Evolutionary conservation across 139 green algal species (phyloP).

Genomic region (Medakamo hakoo): DNA sequence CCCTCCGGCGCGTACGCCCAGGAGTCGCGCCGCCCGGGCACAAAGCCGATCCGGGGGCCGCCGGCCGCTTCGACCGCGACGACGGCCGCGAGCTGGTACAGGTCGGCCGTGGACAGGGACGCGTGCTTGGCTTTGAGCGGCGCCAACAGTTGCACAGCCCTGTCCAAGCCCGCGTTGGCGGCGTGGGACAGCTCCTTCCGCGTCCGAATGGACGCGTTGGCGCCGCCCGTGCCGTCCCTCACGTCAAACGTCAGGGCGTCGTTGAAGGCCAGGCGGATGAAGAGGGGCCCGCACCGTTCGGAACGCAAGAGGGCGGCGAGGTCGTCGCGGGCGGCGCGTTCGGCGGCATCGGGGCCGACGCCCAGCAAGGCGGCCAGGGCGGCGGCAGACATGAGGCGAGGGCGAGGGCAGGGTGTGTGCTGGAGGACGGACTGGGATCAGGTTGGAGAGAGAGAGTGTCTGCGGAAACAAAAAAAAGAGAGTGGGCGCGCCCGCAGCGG

Average conservation of each 20-base stretch:
- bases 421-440: too few species aligned
- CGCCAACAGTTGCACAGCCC: constrained; percentile 3
- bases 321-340: too few species aligned
- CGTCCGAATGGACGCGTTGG: constrained; percentile 13
- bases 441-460: too few species aligned
- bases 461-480: too few species aligned
- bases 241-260: constrained; percentile 15
- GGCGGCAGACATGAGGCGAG: too few species aligned
- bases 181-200: constrained; percentile 3
- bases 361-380: too few species aligned
- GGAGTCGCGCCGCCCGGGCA: constrained; percentile 6
- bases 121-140: constrained; percentile 1
- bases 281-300: constrained; percentile 3
- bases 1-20: constrained; percentile 3
- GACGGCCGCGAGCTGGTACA: constrained; percentile 11
- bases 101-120: constrained; percentile 8
- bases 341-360: too few species aligned
- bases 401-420: too few species aligned
- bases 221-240: constrained; percentile 9
- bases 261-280: constrained; percentile 15
- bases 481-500: too few species aligned
- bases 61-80: constrained; percentile 6
- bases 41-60: constrained; percentile 10
- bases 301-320: too few species aligned
- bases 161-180: constrained; percentile 9